Evolutionary conservation across 106 monocot genomes (phyloP).

Genomic region (Phalaenopsis aphrodite): DNA sequence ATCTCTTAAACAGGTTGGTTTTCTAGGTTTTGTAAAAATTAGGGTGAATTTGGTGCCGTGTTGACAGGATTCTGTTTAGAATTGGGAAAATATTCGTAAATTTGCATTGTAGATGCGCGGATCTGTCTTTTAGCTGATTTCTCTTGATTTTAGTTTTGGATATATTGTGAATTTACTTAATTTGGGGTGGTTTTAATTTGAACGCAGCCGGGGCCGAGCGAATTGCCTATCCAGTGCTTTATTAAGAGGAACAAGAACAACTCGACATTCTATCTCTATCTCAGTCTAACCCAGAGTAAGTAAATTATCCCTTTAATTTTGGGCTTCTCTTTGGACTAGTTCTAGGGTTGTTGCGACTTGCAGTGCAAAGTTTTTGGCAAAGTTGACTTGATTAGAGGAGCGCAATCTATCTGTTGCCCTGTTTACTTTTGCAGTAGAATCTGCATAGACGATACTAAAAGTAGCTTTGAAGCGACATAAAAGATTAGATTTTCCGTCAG

Average conservation of each 20-base stretch:
- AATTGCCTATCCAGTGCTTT: conserved; percentile 61
- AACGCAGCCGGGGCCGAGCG: conserved; percentile 58
- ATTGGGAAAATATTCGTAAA: not conserved
- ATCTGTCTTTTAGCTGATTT: conserved; percentile 1
- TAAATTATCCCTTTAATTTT: not conserved
- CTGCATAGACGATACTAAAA: no score
- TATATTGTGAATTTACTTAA: not conserved
- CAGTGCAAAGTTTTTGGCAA: no score
- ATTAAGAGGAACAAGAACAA: conserved; percentile 75
- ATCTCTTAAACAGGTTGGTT: conserved; percentile 74
- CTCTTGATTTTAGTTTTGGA: not conserved
- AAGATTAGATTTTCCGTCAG: no score
- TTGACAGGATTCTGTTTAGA: not conserved
- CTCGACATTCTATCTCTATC: conserved; percentile 54
- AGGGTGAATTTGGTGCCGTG: not conserved
- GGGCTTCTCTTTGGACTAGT: no score
- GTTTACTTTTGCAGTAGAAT: no score
- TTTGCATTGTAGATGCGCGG: not conserved
- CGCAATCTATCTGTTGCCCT: no score
- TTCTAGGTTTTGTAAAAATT: not conserved
- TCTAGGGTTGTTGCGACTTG: no score
- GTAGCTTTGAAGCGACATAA: no score
- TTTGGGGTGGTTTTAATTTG: not conserved
- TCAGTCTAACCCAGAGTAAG: conserved; percentile 55
- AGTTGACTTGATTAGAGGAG: no score